Evolutionary conservation across 2,329 filamentous ascomycete genomes (phyloP).

Genomic region (Alternaria incomplexa): DNA sequence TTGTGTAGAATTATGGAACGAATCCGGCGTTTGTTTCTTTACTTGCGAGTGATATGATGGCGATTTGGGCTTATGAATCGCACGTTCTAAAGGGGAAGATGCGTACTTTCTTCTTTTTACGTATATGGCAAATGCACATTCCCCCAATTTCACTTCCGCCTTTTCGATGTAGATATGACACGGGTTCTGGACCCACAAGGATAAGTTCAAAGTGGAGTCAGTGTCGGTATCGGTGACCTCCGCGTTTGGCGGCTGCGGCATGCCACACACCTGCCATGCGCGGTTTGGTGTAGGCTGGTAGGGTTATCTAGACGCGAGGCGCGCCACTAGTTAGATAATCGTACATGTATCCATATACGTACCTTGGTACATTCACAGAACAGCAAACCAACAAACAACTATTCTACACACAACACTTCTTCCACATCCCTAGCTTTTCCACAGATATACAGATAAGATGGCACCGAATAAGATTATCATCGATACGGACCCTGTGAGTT

Average conservation of each 20-base stretch:
- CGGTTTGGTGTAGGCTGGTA: conserved; percentile 9
- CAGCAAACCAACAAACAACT: no score
- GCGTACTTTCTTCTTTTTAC: not conserved
- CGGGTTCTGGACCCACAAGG: conserved; percentile 1
- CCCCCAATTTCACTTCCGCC: not conserved
- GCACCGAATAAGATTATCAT: conserved; percentile 76
- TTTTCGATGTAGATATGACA: not conserved
- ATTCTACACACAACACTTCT: no score
- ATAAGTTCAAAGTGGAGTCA: conserved; percentile 1
- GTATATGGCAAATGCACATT: conserved; percentile 3
- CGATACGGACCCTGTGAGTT: conserved; percentile 85
- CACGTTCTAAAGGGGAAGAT: not conserved
- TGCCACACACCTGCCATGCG: conserved; percentile 21
- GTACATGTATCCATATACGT: not conserved
- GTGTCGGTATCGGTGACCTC: conserved; percentile 20
- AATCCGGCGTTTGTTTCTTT: not conserved
- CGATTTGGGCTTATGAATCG: conserved; percentile 27
- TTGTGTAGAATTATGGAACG: not conserved
- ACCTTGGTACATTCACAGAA: not conserved
- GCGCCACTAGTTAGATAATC: conserved; percentile 32
- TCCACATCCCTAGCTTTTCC: no score
- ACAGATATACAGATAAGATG: conserved; percentile 26
- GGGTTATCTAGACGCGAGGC: not conserved
- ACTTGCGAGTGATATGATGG: conserved; percentile 13
- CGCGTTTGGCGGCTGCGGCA: conserved; percentile 7